Evolutionary conservation across 2,329 filamentous ascomycete genomes (phyloP).

Genomic region (Fusarium sp.): DNA sequence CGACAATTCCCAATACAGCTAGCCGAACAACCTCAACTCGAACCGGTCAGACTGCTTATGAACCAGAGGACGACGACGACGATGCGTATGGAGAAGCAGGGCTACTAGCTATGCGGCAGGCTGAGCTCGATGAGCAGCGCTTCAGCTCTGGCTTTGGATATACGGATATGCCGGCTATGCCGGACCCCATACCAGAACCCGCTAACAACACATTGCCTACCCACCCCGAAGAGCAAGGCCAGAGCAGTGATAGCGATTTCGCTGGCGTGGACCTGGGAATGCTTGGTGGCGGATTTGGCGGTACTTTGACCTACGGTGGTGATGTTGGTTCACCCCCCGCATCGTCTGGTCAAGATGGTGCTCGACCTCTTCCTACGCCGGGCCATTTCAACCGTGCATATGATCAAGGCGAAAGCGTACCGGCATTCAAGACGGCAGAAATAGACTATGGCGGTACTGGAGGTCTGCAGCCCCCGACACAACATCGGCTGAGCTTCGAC

Average conservation of each 20-base stretch:
- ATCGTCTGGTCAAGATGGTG: constrained; percentile 56
- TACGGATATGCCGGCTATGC: constrained; percentile 47
- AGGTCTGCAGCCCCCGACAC: constrained; percentile 80
- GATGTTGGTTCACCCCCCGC: constrained; percentile 57
- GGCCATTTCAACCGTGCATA: constrained; percentile 48
- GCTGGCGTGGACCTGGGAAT: constrained; percentile 75
- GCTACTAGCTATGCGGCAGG: constrained; percentile 83
- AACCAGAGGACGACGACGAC: constrained; percentile 72
- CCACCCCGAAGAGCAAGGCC: constrained; percentile 60
- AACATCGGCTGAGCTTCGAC: constrained; percentile 85
- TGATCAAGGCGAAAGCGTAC: constrained; percentile 47
- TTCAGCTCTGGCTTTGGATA: constrained; percentile 51
- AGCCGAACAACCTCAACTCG: constrained; percentile 40
- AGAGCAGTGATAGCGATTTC: constrained; percentile 77
- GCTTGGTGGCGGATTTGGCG: constrained; percentile 76
- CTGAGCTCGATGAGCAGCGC: constrained; percentile 78
- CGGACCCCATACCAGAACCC: constrained; percentile 38
- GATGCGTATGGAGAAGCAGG: constrained; percentile 90
- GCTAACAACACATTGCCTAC: constrained; percentile 54
- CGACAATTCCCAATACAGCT: constrained; percentile 52
- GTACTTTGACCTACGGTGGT: constrained; percentile 62
- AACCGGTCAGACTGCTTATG: constrained; percentile 32
- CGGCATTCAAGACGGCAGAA: constrained; percentile 69
- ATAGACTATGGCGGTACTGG: constrained; percentile 93
- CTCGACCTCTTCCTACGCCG: constrained; percentile 62